Percentiles rank a stretch among this genome's conserved stretches.
These are phyloP conservation scores for Cyanodermella asteris DNA, from an alignment of 2,329 filamentous ascomycete species.

Conservation along the genomic window DNA sequence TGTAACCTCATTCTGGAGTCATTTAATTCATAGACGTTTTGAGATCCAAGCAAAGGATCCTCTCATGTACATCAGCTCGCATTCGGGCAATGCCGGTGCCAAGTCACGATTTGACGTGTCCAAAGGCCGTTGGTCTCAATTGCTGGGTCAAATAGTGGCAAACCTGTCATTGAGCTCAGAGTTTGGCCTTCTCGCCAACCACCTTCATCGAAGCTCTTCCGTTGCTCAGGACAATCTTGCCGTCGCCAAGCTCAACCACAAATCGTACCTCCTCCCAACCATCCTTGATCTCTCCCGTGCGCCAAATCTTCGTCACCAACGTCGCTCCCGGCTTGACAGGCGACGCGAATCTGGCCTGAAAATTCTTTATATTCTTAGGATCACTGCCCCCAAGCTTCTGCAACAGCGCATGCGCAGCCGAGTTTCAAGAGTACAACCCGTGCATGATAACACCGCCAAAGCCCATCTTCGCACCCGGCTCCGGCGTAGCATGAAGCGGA, in stretches of 20 bases:
- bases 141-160: slow-evolving; percentile 1
- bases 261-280: slow-evolving; percentile 72
- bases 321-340: slow-evolving; percentile 33
- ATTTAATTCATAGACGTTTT: too few relatives aligned
- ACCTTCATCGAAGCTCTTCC: slow-evolving; percentile 59
- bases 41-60: too few relatives aligned
- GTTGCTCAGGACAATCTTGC: slow-evolving; percentile 73
- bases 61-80: too few relatives aligned
- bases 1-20: too few relatives aligned
- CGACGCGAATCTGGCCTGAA: slow-evolving; percentile 23
- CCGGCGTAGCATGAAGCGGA: slow-evolving; percentile 24
- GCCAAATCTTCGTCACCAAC: slow-evolving; percentile 63
- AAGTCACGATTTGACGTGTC: not conserved
- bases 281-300: slow-evolving; percentile 37
- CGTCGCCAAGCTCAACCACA: slow-evolving; percentile 51
- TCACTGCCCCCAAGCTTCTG: slow-evolving; percentile 20
- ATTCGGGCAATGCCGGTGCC: too few relatives aligned
- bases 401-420: slow-evolving; percentile 22
- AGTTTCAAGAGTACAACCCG: slow-evolving; percentile 27
- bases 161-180: too few relatives aligned
- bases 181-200: slow-evolving; percentile 35
- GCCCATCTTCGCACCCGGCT: slow-evolving; percentile 20
- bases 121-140: not conserved
- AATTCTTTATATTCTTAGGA: slow-evolving; percentile 19
- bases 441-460: slow-evolving; percentile 26